Evolutionary conservation across 768 basidiomycete species (phyloP), one percentile per base, ranked within the genome.

Genomic region (Pleurotus eryngii): DNA sequence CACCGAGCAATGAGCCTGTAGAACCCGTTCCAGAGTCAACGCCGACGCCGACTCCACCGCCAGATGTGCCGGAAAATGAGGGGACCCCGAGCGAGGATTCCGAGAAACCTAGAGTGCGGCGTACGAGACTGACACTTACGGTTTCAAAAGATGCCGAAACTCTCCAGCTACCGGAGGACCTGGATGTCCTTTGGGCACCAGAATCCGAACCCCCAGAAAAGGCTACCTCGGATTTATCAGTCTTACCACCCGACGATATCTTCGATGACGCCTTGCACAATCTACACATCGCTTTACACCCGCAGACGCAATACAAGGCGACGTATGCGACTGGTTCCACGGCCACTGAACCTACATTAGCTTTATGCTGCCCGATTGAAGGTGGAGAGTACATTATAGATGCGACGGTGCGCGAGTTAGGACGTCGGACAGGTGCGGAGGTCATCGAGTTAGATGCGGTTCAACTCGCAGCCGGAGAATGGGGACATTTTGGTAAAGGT

Each of bases 401-500:
- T 65, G 82, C 84, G 17, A 90, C 92, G 3, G 85, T 96, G 9
- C 77, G 80, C 39, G 89, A 92, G 67, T 72, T 95, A 60, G 92
- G 91, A 4, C 79, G 81, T 48, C 79, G 81, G 54, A 84, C 86
- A 2, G 83, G 81, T 24, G 82, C 92, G 17, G 95, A 97, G 60
- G 86, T 97, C 9, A 77, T 95, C 7, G 82, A 94, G 12, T 67
- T 98, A 49, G 95, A 98, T 73, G 76, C 88, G 3, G 84, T 87
- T 7, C 90, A 95, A 58, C 75, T 96, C 17, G 92, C 90, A 35
- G 87, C 92, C 3, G 92, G 93, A n/a, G 87, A 92, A 69, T 89
- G 86, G 77, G 94, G 94, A 2, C 76, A 80, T 17, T 92, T 92
- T 68, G 93, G 94, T 24, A 81, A 86, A 79, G 89, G 90, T 87